Evolutionary conservation across 1,139 yeast species (phyloP).

Genomic region (Geotrichum siamense): DNA sequence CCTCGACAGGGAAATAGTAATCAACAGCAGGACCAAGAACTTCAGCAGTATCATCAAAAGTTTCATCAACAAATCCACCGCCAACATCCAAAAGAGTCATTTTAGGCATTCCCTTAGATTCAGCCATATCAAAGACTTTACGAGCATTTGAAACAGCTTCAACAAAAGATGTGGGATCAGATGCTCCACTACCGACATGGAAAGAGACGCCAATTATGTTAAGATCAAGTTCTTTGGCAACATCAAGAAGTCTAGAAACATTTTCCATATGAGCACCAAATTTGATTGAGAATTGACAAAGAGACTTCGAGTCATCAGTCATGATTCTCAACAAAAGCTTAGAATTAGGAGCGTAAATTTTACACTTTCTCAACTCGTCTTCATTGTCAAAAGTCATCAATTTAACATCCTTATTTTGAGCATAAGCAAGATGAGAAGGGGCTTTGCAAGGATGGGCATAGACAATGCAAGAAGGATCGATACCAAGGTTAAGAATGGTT

Average conservation of each 20-base stretch:
- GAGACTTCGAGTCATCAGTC: constrained; percentile 85
- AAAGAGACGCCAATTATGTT: constrained; percentile 80
- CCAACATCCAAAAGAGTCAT: constrained; percentile 74
- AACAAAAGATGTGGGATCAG: constrained; percentile 58
- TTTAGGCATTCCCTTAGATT: constrained; percentile 38
- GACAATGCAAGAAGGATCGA: constrained; percentile 58
- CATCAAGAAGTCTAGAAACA: constrained; percentile 50
- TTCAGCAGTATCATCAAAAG: constrained; percentile 56
- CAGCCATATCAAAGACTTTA: constrained; percentile 57
- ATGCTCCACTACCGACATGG: constrained; percentile 94
- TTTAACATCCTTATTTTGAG: constrained; percentile 47
- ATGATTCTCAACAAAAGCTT: constrained; percentile 70
- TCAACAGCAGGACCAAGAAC: constrained; percentile 53
- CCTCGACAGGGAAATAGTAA: constrained; percentile 46
- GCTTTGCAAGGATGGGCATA: constrained; percentile 96
- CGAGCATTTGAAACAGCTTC: constrained; percentile 72
- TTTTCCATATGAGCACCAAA: constrained; percentile 69
- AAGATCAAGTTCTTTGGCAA: constrained; percentile 56
- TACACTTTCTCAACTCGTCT: constrained; percentile 74
- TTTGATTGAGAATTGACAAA: constrained; percentile 81
- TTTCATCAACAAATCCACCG: constrained; percentile 76
- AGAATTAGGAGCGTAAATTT: constrained; percentile 59
- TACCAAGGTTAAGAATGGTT: constrained; percentile 53
- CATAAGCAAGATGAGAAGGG: constrained; percentile 68
- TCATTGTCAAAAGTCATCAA: constrained; percentile 86